Evolutionary conservation across 768 basidiomycete species (phyloP).

Genomic region (Russula dissimulans): DNA sequence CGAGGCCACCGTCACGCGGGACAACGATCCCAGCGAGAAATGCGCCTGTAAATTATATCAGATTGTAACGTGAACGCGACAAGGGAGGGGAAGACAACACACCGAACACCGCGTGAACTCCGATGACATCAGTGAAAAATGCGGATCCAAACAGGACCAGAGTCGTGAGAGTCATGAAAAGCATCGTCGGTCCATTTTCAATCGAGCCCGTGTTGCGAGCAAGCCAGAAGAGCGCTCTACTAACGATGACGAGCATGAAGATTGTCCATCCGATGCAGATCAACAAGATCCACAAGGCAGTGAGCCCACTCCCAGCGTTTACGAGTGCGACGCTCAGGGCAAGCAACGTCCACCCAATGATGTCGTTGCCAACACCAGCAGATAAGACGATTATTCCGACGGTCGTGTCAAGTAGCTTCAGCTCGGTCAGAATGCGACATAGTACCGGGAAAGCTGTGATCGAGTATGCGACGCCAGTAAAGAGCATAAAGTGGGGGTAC

Average conservation of each 20-base stretch:
- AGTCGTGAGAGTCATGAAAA: slow-evolving; percentile 83
- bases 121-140: slow-evolving; percentile 91
- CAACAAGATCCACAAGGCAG: slow-evolving; percentile 79
- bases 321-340: slow-evolving; percentile 89
- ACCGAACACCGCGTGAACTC: slow-evolving; percentile 89
- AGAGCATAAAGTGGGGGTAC: slow-evolving; percentile 90
- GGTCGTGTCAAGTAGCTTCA: slow-evolving; percentile 83
- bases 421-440: slow-evolving; percentile 81
- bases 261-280: slow-evolving; percentile 73
- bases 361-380: slow-evolving; percentile 85
- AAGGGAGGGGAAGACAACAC: slow-evolving; percentile 3
- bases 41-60: slow-evolving; percentile 38
- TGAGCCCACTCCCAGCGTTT: slow-evolving; percentile 74
- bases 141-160: slow-evolving; percentile 76
- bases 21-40: slow-evolving; percentile 77
- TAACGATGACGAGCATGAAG: slow-evolving; percentile 62
- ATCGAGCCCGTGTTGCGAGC: slow-evolving; percentile 70
- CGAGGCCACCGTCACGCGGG: slow-evolving; percentile 81
- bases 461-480: slow-evolving; percentile 84
- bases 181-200: slow-evolving; percentile 75
- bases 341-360: slow-evolving; percentile 69
- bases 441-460: slow-evolving; percentile 84
- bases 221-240: slow-evolving; percentile 54
- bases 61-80: not conserved
- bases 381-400: slow-evolving; percentile 91